Conservation (phyloP, 1,284 basidiomycete genomes). For the Trichosporon inkin region DNA sequence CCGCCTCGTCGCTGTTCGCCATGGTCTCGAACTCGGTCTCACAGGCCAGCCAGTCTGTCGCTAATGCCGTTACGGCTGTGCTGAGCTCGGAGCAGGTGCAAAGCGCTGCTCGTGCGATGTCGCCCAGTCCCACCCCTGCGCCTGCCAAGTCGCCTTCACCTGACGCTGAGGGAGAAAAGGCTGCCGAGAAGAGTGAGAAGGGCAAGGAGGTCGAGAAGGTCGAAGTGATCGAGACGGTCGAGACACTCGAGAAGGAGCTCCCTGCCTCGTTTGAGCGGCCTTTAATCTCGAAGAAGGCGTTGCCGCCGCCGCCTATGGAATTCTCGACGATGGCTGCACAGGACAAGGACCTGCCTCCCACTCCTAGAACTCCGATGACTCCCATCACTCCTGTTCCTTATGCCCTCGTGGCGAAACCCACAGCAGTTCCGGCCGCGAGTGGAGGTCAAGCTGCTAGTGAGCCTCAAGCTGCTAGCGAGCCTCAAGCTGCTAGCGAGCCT, state of each 20-base stretch:
- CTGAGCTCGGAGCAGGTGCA: neutral
- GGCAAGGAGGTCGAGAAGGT: neutral
- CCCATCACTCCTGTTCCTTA: too few species aligned
- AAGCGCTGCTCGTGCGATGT: too few species aligned
- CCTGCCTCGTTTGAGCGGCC: neutral
- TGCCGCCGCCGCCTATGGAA: too few species aligned
- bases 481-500: too few species aligned
- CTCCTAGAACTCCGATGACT: neutral
- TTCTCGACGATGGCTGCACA: too few species aligned
- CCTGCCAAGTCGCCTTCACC: neutral
- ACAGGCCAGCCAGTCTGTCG: slow-evolving; percentile 4
- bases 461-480: too few species aligned
- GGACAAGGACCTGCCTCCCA: neutral
- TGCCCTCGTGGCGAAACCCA: too few species aligned
- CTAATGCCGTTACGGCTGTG: slow-evolving; percentile 7
- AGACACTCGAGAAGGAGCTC: neutral
- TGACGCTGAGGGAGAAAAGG: neutral
- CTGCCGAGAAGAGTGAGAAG: neutral
- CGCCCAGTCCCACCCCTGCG: too few species aligned
- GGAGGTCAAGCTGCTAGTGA: too few species aligned
- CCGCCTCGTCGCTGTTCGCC: slow-evolving; percentile 2
- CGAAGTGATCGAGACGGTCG: neutral
- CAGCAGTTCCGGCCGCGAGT: too few species aligned
- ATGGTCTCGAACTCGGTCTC: slow-evolving; percentile 2
- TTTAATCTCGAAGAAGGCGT: too few species aligned